Base-by-base conservation (phyloP, 352 stramenopile species). In the Globisporangium megalacanthum region DNA sequence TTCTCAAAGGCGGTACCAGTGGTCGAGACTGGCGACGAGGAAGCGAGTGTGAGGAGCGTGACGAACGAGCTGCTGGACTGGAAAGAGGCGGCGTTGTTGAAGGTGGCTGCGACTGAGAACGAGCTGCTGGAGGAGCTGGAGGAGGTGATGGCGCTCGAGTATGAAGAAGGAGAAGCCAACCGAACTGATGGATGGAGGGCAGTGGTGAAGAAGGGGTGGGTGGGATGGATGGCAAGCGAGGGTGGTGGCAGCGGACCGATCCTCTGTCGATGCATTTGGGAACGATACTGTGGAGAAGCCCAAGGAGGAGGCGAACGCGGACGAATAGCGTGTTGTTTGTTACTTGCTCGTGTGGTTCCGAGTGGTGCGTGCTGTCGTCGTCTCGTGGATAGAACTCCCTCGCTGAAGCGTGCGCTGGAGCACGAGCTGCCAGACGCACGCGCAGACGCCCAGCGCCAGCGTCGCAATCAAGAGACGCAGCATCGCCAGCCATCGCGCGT, bases 81-180 rank as follows among this genome's bases (percentile, higher is more conserved):
- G 36, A 59, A 66, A 15, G 62, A 54, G 33, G 55, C 65, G 3
- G 64, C 60, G 44, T 62, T 77, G 19, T 14, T 54, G 22, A 47
- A 54, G 35, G 20, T 58, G 5, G 44, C 44, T 17, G 33, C 37
- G 51, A 45, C 51, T 4, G 58, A 63, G 44, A 15, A 20, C 49
- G 60, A 52, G 15, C 44, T 82, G 9, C 44, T 58, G 37, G 60
- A 68, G n/a, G 25, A 29, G 25, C 29, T 79, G 56, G 65, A 68
- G 11, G 64, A 79, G 15, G 58, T 79, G 9, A 68, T 79, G 9
- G 68, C 71, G 1, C 17, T 72, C 20, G 61, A 79, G 53, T 79
- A 69, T 53, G 42, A 6, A 6, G 15, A 29, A 29, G 25, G 25
- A 29, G 25, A 29, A 29, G 25, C 1, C 25, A 4, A 29, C 25